These are phyloP conservation scores for Cyclostephanos invisitatus DNA, from an alignment of 108 stramenopile genomes.

Conservation along the genomic window DNA sequence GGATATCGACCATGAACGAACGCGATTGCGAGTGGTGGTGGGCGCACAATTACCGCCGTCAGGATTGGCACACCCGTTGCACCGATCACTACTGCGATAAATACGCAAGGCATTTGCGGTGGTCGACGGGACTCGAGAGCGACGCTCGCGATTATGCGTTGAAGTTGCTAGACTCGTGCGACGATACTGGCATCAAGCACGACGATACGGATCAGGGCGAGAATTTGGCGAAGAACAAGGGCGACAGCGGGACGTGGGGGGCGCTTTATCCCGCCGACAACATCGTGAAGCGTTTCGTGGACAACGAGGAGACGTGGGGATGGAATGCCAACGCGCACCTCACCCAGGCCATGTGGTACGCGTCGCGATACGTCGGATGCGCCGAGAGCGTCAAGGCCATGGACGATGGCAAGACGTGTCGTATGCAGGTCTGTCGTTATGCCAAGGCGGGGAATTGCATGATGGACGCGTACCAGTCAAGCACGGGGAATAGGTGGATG, in stretches of 20 bases:
- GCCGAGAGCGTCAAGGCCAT: constrained; percentile 13
- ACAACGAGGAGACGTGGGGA: constrained; percentile 27
- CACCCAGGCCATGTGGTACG: constrained; percentile 24
- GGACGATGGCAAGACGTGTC: constrained; percentile 10
- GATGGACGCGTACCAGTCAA: constrained; percentile 15
- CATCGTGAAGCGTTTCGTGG: constrained; percentile 25
- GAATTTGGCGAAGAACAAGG: constrained; percentile 37
- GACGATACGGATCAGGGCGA: constrained; percentile 20
- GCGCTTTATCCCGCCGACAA: constrained; percentile 11
- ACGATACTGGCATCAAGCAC: constrained; percentile 18
- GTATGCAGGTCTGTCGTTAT: constrained; percentile 26
- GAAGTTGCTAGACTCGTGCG: constrained; percentile 1
- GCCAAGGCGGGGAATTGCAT: constrained; percentile 26
- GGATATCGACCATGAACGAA: not conserved
- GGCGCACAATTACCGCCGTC: constrained; percentile 19
- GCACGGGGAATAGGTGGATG: constrained; percentile 17
- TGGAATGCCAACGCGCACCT: constrained; percentile 30
- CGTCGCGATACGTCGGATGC: constrained; percentile 28
- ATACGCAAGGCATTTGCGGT: constrained; percentile 15
- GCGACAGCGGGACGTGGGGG: constrained; percentile 1
- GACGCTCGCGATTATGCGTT: constrained; percentile 21
- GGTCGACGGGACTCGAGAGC: constrained; percentile 8
- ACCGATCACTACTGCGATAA: constrained; percentile 19
- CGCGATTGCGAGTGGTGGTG: constrained; percentile 17
- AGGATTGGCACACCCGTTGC: constrained; percentile 24